These are phyloP conservation scores for Talaromyces sp. DNA, from an alignment of 2,329 filamentous ascomycete species.

Conservation along the genomic window DNA sequence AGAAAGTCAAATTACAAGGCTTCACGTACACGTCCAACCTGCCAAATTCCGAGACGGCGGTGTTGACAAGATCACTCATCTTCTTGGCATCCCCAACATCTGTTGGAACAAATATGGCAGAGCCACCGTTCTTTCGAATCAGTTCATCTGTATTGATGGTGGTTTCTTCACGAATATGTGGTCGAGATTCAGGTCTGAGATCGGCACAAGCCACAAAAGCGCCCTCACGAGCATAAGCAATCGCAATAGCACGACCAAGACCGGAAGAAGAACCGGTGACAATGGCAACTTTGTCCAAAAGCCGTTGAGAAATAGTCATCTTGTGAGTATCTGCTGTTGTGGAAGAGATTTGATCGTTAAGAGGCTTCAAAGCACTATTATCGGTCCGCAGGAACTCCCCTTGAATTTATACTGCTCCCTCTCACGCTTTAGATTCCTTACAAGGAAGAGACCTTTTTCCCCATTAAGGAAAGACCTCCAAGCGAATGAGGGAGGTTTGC, in stretches of 20 bases:
- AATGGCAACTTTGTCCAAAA: constrained; percentile 22
- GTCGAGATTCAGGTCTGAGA: constrained; percentile 17
- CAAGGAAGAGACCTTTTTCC: background rate
- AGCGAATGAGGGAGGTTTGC: background rate
- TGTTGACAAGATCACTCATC: constrained; percentile 40
- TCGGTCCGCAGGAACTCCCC: background rate
- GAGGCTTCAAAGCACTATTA: background rate
- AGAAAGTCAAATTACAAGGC: background rate
- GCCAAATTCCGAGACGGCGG: constrained; percentile 30
- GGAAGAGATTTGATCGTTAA: background rate
- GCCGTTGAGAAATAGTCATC: background rate
- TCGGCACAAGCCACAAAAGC: constrained; percentile 27
- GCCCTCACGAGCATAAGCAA: constrained; percentile 25
- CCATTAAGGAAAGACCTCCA: background rate
- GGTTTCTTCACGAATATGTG: constrained; percentile 23
- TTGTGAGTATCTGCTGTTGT: background rate
- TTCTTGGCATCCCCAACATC: constrained; percentile 43
- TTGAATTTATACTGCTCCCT: background rate
- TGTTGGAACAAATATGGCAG: constrained; percentile 45
- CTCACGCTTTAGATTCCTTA: background rate
- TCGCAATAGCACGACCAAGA: constrained; percentile 24
- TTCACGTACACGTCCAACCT: constrained; percentile 7
- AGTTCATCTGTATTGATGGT: constrained; percentile 39
- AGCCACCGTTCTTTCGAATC: constrained; percentile 36
- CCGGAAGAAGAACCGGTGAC: constrained; percentile 26